These are phyloP conservation scores for Leptomonas pyrrhocoris DNA, from an alignment of 208 protist species.

Conservation along the genomic window DNA sequence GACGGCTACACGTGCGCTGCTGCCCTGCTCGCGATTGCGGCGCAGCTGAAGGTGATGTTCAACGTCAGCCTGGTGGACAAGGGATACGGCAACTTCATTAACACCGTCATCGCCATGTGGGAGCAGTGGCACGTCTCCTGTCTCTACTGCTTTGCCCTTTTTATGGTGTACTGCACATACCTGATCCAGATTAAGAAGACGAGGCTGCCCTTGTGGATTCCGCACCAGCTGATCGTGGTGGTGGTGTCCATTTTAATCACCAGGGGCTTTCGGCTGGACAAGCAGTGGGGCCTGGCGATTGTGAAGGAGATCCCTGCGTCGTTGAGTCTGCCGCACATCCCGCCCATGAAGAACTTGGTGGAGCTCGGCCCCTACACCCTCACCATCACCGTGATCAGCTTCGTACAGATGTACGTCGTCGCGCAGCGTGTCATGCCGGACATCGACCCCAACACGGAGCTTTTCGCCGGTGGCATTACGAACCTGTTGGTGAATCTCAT, in stretches of 20 bases:
- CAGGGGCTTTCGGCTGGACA: slow-evolving; percentile 35
- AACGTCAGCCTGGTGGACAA: slow-evolving; percentile 39
- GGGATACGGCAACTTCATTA: slow-evolving; percentile 40
- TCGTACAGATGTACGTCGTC: slow-evolving; percentile 68
- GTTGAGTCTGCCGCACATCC: slow-evolving; percentile 37
- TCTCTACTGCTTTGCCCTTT: slow-evolving; percentile 54
- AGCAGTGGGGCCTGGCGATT: slow-evolving; percentile 32
- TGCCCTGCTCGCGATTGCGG: slow-evolving; percentile 45
- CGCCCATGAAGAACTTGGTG: slow-evolving; percentile 46
- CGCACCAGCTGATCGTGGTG: slow-evolving; percentile 67
- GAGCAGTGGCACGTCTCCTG: slow-evolving; percentile 30
- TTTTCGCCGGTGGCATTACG: slow-evolving; percentile 51
- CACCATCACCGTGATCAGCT: slow-evolving; percentile 59
- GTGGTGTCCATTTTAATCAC: slow-evolving; percentile 55
- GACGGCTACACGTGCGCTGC: slow-evolving; percentile 66
- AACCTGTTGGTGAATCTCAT: slow-evolving; percentile 56
- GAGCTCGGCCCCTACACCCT: slow-evolving; percentile 61
- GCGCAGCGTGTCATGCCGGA: slow-evolving; percentile 52
- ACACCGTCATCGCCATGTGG: slow-evolving; percentile 37
- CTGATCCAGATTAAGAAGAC: slow-evolving; percentile 57
- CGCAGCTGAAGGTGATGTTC: slow-evolving; percentile 60
- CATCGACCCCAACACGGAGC: slow-evolving; percentile 55
- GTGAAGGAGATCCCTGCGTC: slow-evolving; percentile 42
- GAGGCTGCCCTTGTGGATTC: slow-evolving; percentile 52
- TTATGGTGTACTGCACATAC: slow-evolving; percentile 49